A percentile compares a stretch with the other conserved stretches of the same genome.
Evolutionary conservation across 2,329 filamentous ascomycete species (phyloP).

Genomic region (Beauveria varroae): DNA sequence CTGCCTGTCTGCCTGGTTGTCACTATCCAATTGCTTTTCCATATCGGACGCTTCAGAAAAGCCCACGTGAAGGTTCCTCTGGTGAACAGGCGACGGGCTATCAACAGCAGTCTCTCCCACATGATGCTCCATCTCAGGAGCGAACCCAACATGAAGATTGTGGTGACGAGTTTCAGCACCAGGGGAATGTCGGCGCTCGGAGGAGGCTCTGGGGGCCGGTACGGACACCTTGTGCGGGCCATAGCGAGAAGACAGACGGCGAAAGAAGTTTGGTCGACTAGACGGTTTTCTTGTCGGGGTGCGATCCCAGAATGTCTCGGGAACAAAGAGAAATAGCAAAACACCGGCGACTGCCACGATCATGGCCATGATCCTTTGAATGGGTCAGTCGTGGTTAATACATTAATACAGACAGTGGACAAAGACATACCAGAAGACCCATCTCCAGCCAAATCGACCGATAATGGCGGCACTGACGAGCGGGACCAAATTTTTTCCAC

Average conservation of each 20-base stretch:
- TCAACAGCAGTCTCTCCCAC: constrained; percentile 13
- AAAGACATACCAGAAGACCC: constrained; percentile 69
- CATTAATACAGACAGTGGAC: background rate
- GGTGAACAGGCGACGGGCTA: constrained; percentile 13
- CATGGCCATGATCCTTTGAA: constrained; percentile 67
- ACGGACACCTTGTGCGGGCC: constrained; percentile 13
- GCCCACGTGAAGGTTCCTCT: constrained; percentile 44
- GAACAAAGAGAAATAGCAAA: constrained; percentile 82
- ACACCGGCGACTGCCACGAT: constrained; percentile 63
- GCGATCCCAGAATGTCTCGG: constrained; percentile 93
- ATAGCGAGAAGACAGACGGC: constrained; percentile 38
- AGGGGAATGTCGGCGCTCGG: constrained; percentile 14
- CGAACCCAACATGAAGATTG: constrained; percentile 27
- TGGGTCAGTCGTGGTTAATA: background rate
- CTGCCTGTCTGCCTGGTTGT: background rate
- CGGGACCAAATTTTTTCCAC: constrained; percentile 86
- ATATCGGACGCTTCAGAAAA: constrained; percentile 34
- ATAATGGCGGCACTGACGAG: constrained; percentile 83
- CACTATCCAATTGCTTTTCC: constrained; percentile 5
- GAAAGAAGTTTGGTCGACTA: constrained; percentile 39
- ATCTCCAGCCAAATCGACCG: constrained; percentile 70
- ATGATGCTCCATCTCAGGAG: constrained; percentile 9
- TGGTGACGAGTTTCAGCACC: constrained; percentile 18
- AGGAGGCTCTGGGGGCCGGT: constrained; percentile 7
- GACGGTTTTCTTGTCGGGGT: constrained; percentile 47